Conservation (phyloP, 495 filamentous ascomycete genomes). For the Neurospora sp. region DNA sequence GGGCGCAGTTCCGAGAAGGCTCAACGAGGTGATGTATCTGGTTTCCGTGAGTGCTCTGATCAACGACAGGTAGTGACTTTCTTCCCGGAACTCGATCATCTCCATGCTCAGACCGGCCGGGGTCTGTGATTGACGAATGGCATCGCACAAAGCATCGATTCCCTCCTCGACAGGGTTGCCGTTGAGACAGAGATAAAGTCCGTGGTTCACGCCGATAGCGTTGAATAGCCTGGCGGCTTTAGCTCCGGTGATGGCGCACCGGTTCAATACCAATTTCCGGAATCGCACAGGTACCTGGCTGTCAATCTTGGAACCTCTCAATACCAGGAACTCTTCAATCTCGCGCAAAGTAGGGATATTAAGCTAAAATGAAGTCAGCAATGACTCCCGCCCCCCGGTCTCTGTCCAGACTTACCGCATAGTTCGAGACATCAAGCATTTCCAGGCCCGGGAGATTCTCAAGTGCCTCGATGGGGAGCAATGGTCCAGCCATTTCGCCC, state of each 20-base stretch:
- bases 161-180: constrained; percentile 75
- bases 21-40: constrained; percentile 63
- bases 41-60: constrained; percentile 63
- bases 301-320: constrained; percentile 44
- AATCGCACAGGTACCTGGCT: constrained; percentile 55
- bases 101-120: constrained; percentile 69
- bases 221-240: constrained; percentile 71
- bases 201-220: constrained; percentile 55
- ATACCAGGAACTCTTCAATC: constrained; percentile 30
- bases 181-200: constrained; percentile 68
- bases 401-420: constrained; percentile 36
- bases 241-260: constrained; percentile 68
- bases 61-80: constrained; percentile 64
- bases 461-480: constrained; percentile 17
- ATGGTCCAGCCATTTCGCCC: constrained; percentile 39
- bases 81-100: constrained; percentile 74
- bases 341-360: constrained; percentile 47
- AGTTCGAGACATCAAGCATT: constrained; percentile 68
- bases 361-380: constrained; percentile 22
- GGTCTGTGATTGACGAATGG: constrained; percentile 52
- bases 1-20: constrained; percentile 79
- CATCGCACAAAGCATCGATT: constrained; percentile 53
- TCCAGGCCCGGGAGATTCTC: constrained; percentile 14
- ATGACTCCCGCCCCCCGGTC: neutral
- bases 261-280: constrained; percentile 59